phyloP scores from a whole-genome alignment of 2,329 filamentous ascomycete species.

The Endocalyx cinctus region DNA sequence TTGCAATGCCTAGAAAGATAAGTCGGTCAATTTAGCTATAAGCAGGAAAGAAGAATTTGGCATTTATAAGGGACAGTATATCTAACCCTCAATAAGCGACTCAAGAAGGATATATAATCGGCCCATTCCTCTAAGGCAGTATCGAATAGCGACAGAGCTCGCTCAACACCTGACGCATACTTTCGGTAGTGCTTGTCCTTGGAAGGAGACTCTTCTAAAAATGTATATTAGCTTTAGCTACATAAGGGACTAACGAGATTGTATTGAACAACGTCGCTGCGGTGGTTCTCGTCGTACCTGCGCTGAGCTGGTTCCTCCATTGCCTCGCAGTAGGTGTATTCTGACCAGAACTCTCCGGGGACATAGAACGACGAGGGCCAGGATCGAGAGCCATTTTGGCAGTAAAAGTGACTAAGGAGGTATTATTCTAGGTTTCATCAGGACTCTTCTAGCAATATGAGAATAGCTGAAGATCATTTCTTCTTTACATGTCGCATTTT shows the following conservation, averaged over 20 bases:
- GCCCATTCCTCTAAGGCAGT: slow-evolving; percentile 96
- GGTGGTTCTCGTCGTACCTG: slow-evolving; percentile 52
- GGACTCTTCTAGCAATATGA: slow-evolving; percentile 11
- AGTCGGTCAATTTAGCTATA: slow-evolving; percentile 6
- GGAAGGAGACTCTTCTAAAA: slow-evolving; percentile 47
- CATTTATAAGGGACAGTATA: too few species aligned
- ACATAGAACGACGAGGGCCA: slow-evolving; percentile 54
- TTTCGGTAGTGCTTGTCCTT: slow-evolving; percentile 73
- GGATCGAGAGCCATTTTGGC: slow-evolving; percentile 60
- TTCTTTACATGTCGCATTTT: slow-evolving; percentile 20
- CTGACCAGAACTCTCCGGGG: slow-evolving; percentile 80
- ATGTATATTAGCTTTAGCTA: slow-evolving; percentile 11
- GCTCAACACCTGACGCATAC: slow-evolving; percentile 84
- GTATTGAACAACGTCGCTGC: too few species aligned
- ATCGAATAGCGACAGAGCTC: slow-evolving; percentile 85
- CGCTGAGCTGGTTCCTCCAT: slow-evolving; percentile 72
- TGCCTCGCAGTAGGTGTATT: slow-evolving; percentile 70
- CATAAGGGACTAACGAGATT: neutral
- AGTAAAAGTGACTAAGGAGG: slow-evolving; percentile 22
- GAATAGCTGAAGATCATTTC: slow-evolving; percentile 18
- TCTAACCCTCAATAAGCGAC: slow-evolving; percentile 77
- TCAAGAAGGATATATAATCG: slow-evolving; percentile 97
- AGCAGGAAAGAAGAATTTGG: neutral
- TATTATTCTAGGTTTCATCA: slow-evolving; percentile 19
- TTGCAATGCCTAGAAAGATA: slow-evolving; percentile 70